These are phyloP conservation scores for Gymnopilus junonius DNA, from an alignment of 768 basidiomycete species.

Conservation along the genomic window DNA sequence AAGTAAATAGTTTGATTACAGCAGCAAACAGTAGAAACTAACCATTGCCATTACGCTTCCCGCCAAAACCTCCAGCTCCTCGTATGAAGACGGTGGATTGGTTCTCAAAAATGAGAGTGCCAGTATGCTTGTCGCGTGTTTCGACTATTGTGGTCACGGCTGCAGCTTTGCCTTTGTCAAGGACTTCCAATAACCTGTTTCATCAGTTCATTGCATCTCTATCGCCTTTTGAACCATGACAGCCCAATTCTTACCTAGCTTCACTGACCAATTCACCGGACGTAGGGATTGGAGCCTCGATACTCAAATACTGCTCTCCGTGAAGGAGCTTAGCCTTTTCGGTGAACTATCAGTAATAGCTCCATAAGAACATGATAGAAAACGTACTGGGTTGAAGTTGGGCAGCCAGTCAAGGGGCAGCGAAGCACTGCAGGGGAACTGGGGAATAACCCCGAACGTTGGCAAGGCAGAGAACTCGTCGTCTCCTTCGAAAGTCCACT, in stretches of 20 bases:
- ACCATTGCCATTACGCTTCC: constrained; percentile 85
- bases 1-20: background rate
- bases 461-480: constrained; percentile 87
- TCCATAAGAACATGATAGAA: background rate
- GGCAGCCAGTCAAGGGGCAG: constrained; percentile 84
- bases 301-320: constrained; percentile 93
- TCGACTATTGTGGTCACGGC: constrained; percentile 80
- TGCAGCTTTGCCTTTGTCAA: constrained; percentile 94
- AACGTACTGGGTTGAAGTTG: constrained; percentile 84
- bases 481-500: constrained; percentile 90
- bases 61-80: constrained; percentile 95
- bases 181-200: constrained; percentile 71
- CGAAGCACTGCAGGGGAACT: constrained; percentile 73
- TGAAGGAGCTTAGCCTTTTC: constrained; percentile 91
- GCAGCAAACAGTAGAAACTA: background rate
- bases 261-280: constrained; percentile 79
- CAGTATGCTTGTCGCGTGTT: constrained; percentile 80
- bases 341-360: background rate
- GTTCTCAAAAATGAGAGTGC: constrained; percentile 88
- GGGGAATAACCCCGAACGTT: constrained; percentile 95
- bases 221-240: background rate
- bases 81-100: constrained; percentile 92
- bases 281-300: constrained; percentile 87
- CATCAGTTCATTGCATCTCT: background rate
- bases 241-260: constrained; percentile 59